Evolutionary conservation across 768 basidiomycete genomes (phyloP), one percentile per base, ranked within the genome.

Genomic region (Lentinula sp.): DNA sequence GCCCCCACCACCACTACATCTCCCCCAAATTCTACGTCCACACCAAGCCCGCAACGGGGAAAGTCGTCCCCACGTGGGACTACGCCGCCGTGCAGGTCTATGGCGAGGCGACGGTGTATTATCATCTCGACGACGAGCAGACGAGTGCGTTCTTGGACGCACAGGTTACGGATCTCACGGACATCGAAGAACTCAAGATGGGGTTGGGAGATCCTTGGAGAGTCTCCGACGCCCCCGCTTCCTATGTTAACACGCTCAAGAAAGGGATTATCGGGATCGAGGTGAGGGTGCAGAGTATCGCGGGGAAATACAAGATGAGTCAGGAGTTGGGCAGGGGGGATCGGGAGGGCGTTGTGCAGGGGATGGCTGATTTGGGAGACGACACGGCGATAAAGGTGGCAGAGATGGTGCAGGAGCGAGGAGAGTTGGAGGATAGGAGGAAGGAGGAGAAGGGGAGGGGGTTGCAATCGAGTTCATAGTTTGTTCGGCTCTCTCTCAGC

Each of bases 1-100:
- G 42, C 4, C 65, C 67, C 16, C 62, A 57, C n/a, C 66, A 69
- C 42, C 66, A 66, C 67, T 70, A 70, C 60, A 63, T 70, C 13
- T 66, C 69, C 18, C 68, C 69, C 5, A 68, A 65, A 57, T 69
- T 68, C 59, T 70, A 70, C 67, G 64, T 59, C 16, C 62, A 61
- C 62, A 70, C 70, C n/a, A 71, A 71, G 59, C 68, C 68, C 20
- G 23, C 61, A 5, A 68, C 68, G n/a, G 70, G 66, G 16, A 69
- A 69, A 55, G 66, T 67, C 32, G 70, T 69, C 0, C 67, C 68
- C 0, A 71, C 70, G 4, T 71, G 70, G 70, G 61, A 71, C 62
- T 71, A 69, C 62, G 59, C 65, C 35, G 68, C 70, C 2, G 70
- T 69, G 18, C 66, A 71, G 64, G 66, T 65, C 39, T 69, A 68